Evolutionary conservation across 2,329 filamentous ascomycete genomes (phyloP).

Genomic region (Raffaelea arxii): DNA sequence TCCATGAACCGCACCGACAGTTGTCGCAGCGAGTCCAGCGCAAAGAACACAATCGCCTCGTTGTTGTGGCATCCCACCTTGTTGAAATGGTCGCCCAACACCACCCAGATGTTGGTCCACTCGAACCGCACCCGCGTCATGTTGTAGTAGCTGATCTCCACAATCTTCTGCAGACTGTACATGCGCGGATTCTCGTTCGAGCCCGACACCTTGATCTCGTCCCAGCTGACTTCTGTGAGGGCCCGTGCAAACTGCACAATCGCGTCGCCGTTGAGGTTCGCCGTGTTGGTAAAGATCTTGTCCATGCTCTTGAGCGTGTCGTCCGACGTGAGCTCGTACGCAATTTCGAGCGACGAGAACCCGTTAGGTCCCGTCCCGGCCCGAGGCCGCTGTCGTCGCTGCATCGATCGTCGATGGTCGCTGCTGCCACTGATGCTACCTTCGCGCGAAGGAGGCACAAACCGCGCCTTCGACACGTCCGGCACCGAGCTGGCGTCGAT

Average conservation of each 20-base stretch:
- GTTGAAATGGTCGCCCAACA: constrained; percentile 98
- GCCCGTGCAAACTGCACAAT: constrained; percentile 93
- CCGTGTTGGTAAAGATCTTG: constrained; percentile 93
- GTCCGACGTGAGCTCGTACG: constrained; percentile 82
- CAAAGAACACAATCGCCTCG: constrained; percentile 94
- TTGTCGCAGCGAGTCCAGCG: constrained; percentile 87
- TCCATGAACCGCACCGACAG: constrained; percentile 99
- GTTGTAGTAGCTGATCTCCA: constrained; percentile 99
- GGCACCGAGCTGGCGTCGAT: constrained; percentile 89
- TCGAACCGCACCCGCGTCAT: constrained; percentile 98
- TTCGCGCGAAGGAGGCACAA: constrained; percentile 43
- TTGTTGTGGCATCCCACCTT: constrained; percentile 94
- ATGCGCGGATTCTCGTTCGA: constrained; percentile 92
- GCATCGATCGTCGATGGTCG: constrained; percentile 58
- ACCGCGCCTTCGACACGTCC: constrained; percentile 77
- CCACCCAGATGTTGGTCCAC: constrained; percentile 96
- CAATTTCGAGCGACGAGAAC: constrained; percentile 64
- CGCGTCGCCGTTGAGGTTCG: constrained; percentile 82
- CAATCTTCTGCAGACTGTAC: constrained; percentile 94
- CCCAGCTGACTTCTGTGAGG: constrained; percentile 93
- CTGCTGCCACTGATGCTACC: constrained; percentile 34
- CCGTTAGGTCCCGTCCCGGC: constrained; percentile 52
- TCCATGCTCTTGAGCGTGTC: constrained; percentile 81
- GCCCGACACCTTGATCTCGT: constrained; percentile 95
- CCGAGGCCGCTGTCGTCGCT: constrained; percentile 39